A percentile compares a stretch with the other conserved stretches of the same genome.
Evolutionary conservation across 2,329 filamentous ascomycete species (phyloP).

Genomic region (Pestalotiopsis sp.): DNA sequence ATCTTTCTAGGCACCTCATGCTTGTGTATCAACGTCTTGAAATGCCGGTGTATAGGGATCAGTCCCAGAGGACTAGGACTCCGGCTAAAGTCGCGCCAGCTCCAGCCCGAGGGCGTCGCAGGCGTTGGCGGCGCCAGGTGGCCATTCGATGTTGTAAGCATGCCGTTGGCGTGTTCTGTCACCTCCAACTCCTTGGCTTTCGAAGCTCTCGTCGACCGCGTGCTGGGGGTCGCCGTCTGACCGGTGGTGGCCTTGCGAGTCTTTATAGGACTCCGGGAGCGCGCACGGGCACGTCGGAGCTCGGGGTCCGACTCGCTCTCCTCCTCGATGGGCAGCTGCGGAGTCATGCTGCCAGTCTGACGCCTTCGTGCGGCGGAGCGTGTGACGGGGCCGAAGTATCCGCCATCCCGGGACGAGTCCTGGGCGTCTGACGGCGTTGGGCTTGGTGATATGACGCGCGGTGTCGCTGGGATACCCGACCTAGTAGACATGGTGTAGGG

Average conservation of each 20-base stretch:
- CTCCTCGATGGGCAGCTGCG: constrained; percentile 58
- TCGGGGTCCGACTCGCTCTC: constrained; percentile 52
- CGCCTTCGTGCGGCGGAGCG: constrained; percentile 71
- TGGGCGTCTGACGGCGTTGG: constrained; percentile 69
- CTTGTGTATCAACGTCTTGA: constrained; percentile 89
- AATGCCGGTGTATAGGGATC: constrained; percentile 93
- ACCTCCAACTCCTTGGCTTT: constrained; percentile 30
- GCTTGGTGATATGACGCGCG: constrained; percentile 88
- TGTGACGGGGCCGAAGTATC: constrained; percentile 73
- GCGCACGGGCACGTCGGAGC: constrained; percentile 66
- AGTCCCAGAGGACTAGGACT: constrained; percentile 91
- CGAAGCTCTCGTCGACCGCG: constrained; percentile 5
- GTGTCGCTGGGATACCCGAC: constrained; percentile 71
- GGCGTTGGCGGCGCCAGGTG: constrained; percentile 72
- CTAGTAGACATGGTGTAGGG: constrained; percentile 56
- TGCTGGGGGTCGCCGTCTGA: constrained; percentile 53
- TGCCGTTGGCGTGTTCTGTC: constrained; percentile 21
- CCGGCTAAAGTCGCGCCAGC: constrained; percentile 85
- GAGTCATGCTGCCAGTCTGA: constrained; percentile 46
- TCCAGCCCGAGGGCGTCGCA: constrained; percentile 63
- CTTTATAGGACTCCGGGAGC: constrained; percentile 71
- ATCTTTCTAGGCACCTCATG: constrained; percentile 95
- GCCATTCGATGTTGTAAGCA: constrained; percentile 54
- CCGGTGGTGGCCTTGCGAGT: constrained; percentile 54
- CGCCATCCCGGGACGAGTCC: constrained; percentile 54